Percentiles rank a stretch among this genome's conserved stretches.
phyloP scores from a whole-genome alignment of 2,329 filamentous ascomycete genomes.

The Verticillium longisporum region DNA sequence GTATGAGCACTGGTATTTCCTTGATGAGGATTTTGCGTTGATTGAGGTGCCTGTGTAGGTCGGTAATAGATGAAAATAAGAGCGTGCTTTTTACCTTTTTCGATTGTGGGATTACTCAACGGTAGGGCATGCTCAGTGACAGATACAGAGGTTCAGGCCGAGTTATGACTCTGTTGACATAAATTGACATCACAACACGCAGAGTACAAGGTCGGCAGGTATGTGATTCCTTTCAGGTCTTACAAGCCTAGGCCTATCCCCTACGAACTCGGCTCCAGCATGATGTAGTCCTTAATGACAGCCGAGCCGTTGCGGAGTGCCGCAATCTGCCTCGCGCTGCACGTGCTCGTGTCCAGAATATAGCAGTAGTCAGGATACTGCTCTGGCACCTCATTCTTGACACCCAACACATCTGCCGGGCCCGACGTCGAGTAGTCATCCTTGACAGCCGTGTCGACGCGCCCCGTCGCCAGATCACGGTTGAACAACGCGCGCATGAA shows the following conservation, averaged over 20 bases:
- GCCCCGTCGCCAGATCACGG: slow-evolving; percentile 14
- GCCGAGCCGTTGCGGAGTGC: slow-evolving; percentile 8
- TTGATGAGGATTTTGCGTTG: slow-evolving; percentile 23
- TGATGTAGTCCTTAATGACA: slow-evolving; percentile 9
- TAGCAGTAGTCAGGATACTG: slow-evolving; percentile 18
- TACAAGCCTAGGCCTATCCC: too few relatives aligned
- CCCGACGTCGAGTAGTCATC: slow-evolving; percentile 13
- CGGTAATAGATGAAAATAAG: background rate
- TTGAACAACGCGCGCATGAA: slow-evolving; percentile 37
- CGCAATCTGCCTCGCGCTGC: slow-evolving; percentile 13
- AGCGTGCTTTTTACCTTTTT: too few relatives aligned
- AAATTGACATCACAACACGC: too few relatives aligned
- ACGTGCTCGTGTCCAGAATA: slow-evolving; percentile 13
- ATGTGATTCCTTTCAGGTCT: too few relatives aligned
- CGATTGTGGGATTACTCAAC: too few relatives aligned
- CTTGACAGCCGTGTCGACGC: slow-evolving; percentile 10
- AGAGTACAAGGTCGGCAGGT: too few relatives aligned
- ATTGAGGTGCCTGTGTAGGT: slow-evolving; percentile 11
- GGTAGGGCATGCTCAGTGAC: background rate
- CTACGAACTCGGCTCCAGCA: slow-evolving; percentile 7
- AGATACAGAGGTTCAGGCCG: too few relatives aligned
- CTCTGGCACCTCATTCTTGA: slow-evolving; percentile 13
- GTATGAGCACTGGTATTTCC: slow-evolving; percentile 30
- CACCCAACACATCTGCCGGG: slow-evolving; percentile 10
- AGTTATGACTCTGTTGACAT: too few relatives aligned